Base-by-base conservation (phyloP, 164 flowering plant species). In the grape (Vitis vinifera) region DNA sequence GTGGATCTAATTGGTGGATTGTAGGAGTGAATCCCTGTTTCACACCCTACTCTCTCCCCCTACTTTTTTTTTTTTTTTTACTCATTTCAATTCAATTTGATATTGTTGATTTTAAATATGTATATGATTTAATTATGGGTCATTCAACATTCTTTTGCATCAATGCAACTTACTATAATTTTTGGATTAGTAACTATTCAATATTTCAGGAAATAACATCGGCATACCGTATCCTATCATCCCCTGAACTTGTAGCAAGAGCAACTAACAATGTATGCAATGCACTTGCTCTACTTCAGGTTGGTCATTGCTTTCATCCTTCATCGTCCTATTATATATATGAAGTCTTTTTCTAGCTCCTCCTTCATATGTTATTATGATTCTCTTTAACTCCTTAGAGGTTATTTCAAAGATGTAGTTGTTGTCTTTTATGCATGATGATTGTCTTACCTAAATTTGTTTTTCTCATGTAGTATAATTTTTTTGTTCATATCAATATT, bases 211-310 rank as follows among this genome's bases (percentile, higher is more conserved):
- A 76, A 76, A 48, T 76, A 23, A 13, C 61, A 16, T 23, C 71
- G 19, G 65, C 52, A 12, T 72, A 72, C 59, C 52, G 9, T 0
- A 0, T 47, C 8, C 31, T 72, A 16, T 52, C 66, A 12, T 2
- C 66, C 0, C 62, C 64, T 10, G 10, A 10, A 5, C 69, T 68
- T 62, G 48, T 68, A 5, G 62, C 67, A 12, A 63, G 30, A 47
- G 16, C 0, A 19, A 14, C 75, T 64, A 53, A 14, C 14, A 55
- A 75, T n/a, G 62, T 59, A 0, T 64, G 66, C 60, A 65, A 76
- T 60, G 72, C 62, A 14, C 69, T 76, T 62, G 75, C 53, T 51
- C 63, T 76, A 10, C 52, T 72, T 67, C 72, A 72, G 73, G 79
- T 72, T 29, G 15, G 15, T 37, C 13, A 14, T 15, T 52, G n/a